Conservation (phyloP, 2,329 filamentous ascomycete genomes). For the Arthrobotrys entomopaga region DNA sequence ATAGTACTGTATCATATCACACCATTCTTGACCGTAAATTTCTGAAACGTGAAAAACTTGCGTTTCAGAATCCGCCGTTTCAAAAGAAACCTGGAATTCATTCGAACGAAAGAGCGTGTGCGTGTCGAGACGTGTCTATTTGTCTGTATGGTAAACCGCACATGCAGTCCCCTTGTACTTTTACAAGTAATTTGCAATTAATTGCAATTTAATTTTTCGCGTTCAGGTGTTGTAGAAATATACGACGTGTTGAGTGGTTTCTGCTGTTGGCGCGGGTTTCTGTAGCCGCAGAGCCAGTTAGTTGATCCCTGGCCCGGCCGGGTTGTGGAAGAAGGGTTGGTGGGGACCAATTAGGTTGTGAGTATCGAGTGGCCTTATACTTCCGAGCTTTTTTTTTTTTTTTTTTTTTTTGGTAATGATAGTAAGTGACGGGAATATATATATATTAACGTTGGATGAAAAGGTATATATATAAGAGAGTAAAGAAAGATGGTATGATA, state of each 20-base stretch:
- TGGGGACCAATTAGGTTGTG: constrained; percentile 36
- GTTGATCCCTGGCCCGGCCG: not conserved
- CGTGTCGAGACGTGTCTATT: not conserved
- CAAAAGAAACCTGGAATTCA: not conserved
- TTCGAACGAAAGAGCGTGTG: not conserved
- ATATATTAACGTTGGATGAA: too few relatives aligned
- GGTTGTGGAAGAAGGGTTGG: constrained; percentile 16
- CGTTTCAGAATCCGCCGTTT: not conserved
- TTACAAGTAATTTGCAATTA: not conserved
- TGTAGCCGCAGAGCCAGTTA: constrained; percentile 33
- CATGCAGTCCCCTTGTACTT: not conserved
- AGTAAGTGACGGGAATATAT: too few relatives aligned
- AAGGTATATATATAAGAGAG: too few relatives aligned
- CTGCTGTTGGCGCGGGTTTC: constrained; percentile 23
- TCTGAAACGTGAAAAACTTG: too few relatives aligned
- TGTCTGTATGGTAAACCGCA: too few relatives aligned
- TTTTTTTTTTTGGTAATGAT: too few relatives aligned
- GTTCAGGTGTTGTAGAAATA: constrained; percentile 37
- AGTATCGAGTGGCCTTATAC: too few relatives aligned
- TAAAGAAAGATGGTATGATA: too few relatives aligned
- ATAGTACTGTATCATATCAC: too few relatives aligned
- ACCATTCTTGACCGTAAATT: too few relatives aligned
- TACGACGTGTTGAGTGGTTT: constrained; percentile 21
- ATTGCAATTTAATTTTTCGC: too few relatives aligned
- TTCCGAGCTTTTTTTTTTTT: too few relatives aligned